Percentiles rank a stretch among this genome's conserved stretches.
phyloP scores from a whole-genome alignment of 768 basidiomycete species.

The Mycena capillaripes region DNA sequence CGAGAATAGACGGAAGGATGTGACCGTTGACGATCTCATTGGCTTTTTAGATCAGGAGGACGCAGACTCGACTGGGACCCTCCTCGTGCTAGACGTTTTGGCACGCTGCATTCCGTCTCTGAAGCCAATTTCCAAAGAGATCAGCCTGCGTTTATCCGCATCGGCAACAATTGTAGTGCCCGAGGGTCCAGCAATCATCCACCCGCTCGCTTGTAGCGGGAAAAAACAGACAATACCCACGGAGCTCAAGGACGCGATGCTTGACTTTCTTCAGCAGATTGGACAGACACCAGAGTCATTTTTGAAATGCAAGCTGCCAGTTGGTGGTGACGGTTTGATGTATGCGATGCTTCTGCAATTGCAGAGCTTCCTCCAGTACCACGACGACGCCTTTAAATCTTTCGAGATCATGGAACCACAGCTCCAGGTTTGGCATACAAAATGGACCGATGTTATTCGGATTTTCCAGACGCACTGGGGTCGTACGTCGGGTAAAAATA shows the following conservation, averaged over 20 bases:
- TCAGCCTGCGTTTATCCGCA: background rate
- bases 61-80: background rate
- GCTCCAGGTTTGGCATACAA: conserved; percentile 35
- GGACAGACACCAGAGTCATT: conserved; percentile 37
- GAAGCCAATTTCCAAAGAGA: background rate
- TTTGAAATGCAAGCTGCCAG: conserved; percentile 38
- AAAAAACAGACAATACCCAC: conserved; percentile 3
- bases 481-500: conserved; percentile 7
- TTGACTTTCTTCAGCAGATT: conserved; percentile 4
- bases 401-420: conserved; percentile 32
- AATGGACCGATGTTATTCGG: conserved; percentile 38
- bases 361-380: conserved; percentile 35
- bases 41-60: conserved; percentile 5
- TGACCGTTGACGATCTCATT: conserved; percentile 8
- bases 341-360: conserved; percentile 43
- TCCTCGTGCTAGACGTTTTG: background rate
- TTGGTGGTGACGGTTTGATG: conserved; percentile 54
- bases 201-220: conserved; percentile 2
- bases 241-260: background rate
- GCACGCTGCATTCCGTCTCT: background rate
- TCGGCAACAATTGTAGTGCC: background rate
- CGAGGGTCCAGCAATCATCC: background rate
- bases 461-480: conserved; percentile 49
- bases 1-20: background rate
- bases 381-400: conserved; percentile 25